Evolutionary conservation across 345 rosid species (phyloP).

Genomic region (Eutrema heterophyllum): DNA sequence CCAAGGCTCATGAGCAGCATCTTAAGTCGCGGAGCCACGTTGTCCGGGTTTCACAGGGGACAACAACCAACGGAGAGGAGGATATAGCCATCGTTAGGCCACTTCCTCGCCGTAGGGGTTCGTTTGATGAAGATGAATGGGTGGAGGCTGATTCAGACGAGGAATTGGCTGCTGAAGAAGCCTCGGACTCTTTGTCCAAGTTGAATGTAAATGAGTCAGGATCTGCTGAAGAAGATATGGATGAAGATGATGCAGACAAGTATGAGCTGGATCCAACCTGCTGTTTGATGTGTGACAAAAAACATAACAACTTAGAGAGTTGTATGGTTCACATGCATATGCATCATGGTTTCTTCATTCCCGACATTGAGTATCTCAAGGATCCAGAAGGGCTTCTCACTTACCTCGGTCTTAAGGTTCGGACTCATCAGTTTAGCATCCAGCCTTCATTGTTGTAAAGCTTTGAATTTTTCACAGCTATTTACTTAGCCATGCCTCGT

Average conservation of each 20-base stretch:
- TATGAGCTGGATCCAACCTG: constrained; percentile 63
- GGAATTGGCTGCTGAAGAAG: constrained; percentile 47
- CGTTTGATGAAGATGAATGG: constrained; percentile 52
- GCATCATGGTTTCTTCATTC: constrained; percentile 84
- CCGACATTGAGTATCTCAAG: constrained; percentile 80
- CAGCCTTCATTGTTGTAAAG: neutral
- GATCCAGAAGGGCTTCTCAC: constrained; percentile 86
- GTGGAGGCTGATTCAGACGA: constrained; percentile 76
- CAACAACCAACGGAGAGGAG: constrained; percentile 37
- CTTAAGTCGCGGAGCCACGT: constrained; percentile 66
- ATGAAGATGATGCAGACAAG: constrained; percentile 33
- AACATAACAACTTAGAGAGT: constrained; percentile 51
- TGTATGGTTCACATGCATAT: constrained; percentile 99
- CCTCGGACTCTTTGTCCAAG: constrained; percentile 45
- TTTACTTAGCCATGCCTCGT: neutral
- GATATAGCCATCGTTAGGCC: constrained; percentile 53
- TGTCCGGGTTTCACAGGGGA: constrained; percentile 55
- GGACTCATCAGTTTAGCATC: neutral
- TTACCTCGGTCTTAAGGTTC: constrained; percentile 84
- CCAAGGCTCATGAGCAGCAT: constrained; percentile 86
- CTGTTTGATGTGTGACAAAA: constrained; percentile 83
- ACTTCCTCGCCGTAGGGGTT: constrained; percentile 36
- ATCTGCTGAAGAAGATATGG: constrained; percentile 42
- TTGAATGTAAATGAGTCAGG: constrained; percentile 50
- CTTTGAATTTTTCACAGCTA: neutral